phyloP scores from a whole-genome alignment of 441 rosid species.

The Pelargonium australe region DNA sequence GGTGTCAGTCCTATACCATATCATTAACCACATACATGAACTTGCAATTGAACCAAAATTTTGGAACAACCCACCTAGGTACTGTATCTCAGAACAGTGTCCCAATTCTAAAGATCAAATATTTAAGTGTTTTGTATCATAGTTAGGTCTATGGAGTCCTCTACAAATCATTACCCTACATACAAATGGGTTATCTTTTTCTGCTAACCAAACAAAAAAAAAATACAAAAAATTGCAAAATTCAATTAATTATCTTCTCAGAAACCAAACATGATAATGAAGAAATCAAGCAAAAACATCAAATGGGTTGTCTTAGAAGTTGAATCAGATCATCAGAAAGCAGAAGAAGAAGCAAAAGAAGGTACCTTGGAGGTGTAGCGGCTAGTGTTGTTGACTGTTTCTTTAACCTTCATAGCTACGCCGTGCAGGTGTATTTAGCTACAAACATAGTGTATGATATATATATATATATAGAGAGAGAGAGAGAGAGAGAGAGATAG shows the following conservation, averaged over 20 bases:
- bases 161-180: background rate
- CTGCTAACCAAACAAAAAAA: background rate
- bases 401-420: constrained; percentile 7
- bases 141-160: no score
- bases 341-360: background rate
- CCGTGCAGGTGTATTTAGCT: background rate
- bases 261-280: background rate
- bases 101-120: background rate
- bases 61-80: no score
- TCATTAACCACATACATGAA: no score
- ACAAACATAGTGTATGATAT: background rate
- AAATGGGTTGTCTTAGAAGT: background rate
- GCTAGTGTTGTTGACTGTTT: constrained; percentile 1
- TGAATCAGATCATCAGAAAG: background rate
- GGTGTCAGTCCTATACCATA: no score
- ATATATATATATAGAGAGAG: no score
- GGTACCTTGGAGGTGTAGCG: constrained; percentile 4
- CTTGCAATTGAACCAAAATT: no score
- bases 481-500: background rate
- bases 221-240: background rate
- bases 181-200: background rate
- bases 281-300: background rate
- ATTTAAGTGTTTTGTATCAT: background rate
- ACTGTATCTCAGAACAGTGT: background rate
- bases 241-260: background rate